phyloP scores from a whole-genome alignment of 257 asterid genomes.

The Striga asiatica region DNA sequence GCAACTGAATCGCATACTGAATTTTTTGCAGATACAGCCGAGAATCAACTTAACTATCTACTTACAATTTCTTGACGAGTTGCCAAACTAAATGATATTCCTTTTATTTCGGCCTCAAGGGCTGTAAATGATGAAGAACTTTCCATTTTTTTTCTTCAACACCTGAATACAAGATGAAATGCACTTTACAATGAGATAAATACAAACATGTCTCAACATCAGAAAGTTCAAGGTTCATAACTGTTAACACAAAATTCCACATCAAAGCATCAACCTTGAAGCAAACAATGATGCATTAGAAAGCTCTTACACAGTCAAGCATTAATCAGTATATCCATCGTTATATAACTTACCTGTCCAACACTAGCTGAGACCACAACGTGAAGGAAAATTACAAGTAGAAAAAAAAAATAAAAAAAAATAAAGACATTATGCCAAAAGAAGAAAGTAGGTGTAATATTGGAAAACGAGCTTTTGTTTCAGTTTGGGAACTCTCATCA shows the following conservation, averaged over 20 bases:
- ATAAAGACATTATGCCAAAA: background rate
- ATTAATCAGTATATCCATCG: background rate
- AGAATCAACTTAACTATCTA: conserved; percentile 9
- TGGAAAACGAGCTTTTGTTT: background rate
- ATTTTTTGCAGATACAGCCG: conserved; percentile 1
- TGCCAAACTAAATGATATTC: conserved; percentile 65
- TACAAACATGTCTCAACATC: background rate
- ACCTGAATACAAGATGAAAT: conserved; percentile 19
- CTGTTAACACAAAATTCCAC: background rate
- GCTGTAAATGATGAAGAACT: conserved; percentile 26
- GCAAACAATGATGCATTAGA: conserved; percentile 1
- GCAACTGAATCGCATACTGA: background rate
- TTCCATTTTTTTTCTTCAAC: conserved; percentile 45
- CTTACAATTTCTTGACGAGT: conserved; percentile 83
- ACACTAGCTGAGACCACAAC: background rate
- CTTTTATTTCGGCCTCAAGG: conserved; percentile 44
- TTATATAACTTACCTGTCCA: conserved; percentile 1
- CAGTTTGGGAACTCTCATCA: background rate
- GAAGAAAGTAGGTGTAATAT: background rate
- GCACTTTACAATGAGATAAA: conserved; percentile 8
- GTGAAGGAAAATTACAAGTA: background rate
- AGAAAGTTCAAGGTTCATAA: conserved; percentile 7
- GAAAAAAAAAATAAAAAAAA: too few relatives aligned
- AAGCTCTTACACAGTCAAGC: too few relatives aligned
- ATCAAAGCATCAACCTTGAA: background rate